Percentiles rank a stretch among this genome's conserved stretches.
Evolutionary conservation across 768 basidiomycete genomes (phyloP).

Genomic region (Coprinellus micaceus): DNA sequence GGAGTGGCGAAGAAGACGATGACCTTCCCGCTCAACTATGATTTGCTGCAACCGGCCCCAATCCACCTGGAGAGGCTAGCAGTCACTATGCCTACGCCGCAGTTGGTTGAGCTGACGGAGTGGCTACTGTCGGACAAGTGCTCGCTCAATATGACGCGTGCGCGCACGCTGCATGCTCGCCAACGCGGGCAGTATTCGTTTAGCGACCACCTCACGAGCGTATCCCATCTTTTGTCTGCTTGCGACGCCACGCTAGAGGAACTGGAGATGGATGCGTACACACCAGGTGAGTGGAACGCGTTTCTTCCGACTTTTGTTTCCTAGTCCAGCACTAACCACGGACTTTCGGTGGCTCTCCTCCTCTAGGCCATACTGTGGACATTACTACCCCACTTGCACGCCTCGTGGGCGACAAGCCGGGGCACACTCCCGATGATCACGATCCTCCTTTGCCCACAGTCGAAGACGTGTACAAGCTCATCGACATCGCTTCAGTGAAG

Average conservation of each 20-base stretch:
- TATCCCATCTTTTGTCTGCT: neutral
- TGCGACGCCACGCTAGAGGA: constrained; percentile 4
- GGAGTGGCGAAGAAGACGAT: neutral
- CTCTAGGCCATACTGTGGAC: constrained; percentile 1
- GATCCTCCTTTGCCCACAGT: neutral
- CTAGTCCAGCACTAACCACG: too few relatives aligned
- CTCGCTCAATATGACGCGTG: constrained; percentile 1
- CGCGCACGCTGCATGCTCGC: neutral
- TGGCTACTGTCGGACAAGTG: constrained; percentile 4
- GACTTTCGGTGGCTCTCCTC: neutral
- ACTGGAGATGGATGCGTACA: constrained; percentile 2
- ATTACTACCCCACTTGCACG: neutral
- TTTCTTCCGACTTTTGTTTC: too few relatives aligned
- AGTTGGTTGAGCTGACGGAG: neutral
- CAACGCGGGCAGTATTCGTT: neutral
- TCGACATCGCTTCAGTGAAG: constrained; percentile 1
- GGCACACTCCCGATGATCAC: neutral
- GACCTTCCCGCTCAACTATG: neutral
- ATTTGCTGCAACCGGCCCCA: neutral
- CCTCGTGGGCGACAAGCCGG: neutral
- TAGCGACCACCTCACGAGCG: neutral
- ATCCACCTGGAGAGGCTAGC: constrained; percentile 4
- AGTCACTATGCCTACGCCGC: neutral
- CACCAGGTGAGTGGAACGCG: neutral
- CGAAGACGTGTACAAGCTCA: neutral